Base-by-base conservation (phyloP, 441 rosid species). In the Adansonia grandidieri region DNA sequence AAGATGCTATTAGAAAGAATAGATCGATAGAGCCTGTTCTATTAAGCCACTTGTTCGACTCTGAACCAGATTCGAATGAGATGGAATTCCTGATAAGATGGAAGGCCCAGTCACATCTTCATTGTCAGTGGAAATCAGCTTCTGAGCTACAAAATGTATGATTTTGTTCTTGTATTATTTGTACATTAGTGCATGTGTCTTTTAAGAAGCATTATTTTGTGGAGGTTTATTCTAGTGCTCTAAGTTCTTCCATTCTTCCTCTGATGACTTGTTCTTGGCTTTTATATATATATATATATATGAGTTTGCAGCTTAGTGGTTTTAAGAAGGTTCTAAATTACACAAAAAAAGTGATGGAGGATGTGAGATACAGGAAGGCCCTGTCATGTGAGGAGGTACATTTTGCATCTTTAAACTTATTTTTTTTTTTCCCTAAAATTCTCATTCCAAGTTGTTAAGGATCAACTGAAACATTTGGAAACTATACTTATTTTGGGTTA, bases 91-190 rank as follows among this genome's bases (percentile, higher is more conserved):
- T 93, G 80, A 94, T 96, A 79, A 96, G 94, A 89, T 96, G 98
- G 99, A 96, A 96, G 85, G 98, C 98, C 84, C 98, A 91, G 88
- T 96, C 99, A 24, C 99, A 96, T 82, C 87, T 96, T 85, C 99
- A 96, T 77, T 96, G 98, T 82, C 98, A 90, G 85, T 97, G 99
- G 99, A 97, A 93, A 85, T 84, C 97, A 50, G 84, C 92, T 75
- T 75, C 86, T 57, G 95, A 97, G 74, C 84, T 97, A 71, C 98
- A 97, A 86, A 92, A 91, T 89, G 99, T 97, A 91, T 79, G 92
- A 57, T 54, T 13, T n/a, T 6, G 9, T 78, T 76, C 19, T 75
- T 66, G 50, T 11, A 6, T 76, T 47, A 5, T 60, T 11, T 32
- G 9, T 48, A 51, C 13, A 10, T 72, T 74, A 74, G 42, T 82